Evolutionary conservation across 2,329 filamentous ascomycete species (phyloP), one percentile per base, ranked within the genome.

Genomic region (Scopulariopsis brevicaulis): DNA sequence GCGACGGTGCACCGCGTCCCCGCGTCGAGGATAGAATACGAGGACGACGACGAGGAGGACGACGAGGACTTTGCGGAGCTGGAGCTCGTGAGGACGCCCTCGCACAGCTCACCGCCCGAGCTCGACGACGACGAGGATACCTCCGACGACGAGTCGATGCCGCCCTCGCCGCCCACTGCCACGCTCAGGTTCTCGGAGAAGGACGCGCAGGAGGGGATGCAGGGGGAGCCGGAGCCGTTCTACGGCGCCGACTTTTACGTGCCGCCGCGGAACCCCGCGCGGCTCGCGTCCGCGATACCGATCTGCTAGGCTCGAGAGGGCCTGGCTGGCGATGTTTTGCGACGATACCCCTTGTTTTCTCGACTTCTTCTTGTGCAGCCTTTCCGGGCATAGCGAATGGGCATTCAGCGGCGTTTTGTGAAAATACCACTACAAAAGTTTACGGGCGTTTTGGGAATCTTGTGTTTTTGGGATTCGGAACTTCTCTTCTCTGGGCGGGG

Each of bases 141-240:
- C 62, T 84, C 82, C 1, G 85, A 83, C 59, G 87, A 90, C 65
- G 87, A 91, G 71, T 85, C 78, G 54, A 83, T 89, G 82, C 88
- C 88, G 8, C 86, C 85, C 22, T 89, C 86, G 60, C 86, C 86
- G 43, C 81, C 82, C 51, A 74, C 77, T 24, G 69, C 79, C 32
- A 69, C 78, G 40, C 73, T 90, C 57, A 72, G 77, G 48, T 87
- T 90, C 66, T 74, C 79, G 53, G 76, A 81, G 64, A 82, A 85
- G 74, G 74, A 82, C 65, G 64, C 63, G 63, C 73, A 73, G 67
- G 67, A 67, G 67, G 68, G 70, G 65, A 66, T 70, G 59, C 71
- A 73, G 66, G 65, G 59, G 61, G 64, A 59, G 62, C 66, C 73
- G 67, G 64, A 69, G 66, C 66, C 71, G 63, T 75, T 78, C 67